Conservation (phyloP, 495 filamentous ascomycete species). For the Barbatosphaeria neglecta region DNA sequence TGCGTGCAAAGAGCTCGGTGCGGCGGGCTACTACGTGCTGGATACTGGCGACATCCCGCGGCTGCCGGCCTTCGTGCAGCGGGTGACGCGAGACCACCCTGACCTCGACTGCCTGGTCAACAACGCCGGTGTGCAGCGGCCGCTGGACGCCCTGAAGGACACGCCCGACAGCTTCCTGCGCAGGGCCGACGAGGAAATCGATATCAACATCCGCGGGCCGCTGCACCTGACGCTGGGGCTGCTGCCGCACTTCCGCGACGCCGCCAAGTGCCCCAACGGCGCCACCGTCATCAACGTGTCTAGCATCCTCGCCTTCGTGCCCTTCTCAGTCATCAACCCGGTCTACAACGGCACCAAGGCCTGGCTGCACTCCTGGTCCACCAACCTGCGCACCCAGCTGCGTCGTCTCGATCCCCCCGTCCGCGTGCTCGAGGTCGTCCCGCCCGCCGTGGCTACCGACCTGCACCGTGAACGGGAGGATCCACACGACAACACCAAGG, state of each 20-base stretch:
- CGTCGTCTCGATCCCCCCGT: constrained; percentile 16
- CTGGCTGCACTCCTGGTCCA: constrained; percentile 36
- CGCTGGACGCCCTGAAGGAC: constrained; percentile 16
- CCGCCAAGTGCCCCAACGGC: background rate
- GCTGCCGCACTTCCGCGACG: constrained; percentile 27
- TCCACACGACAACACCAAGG: constrained; percentile 41
- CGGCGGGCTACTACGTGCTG: constrained; percentile 28
- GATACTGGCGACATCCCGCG: constrained; percentile 23
- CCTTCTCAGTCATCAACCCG: constrained; percentile 31
- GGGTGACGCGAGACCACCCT: constrained; percentile 24
- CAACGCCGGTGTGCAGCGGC: constrained; percentile 20
- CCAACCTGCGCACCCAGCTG: constrained; percentile 34
- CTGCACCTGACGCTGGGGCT: constrained; percentile 34
- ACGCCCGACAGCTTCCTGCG: constrained; percentile 11
- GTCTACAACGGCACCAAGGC: constrained; percentile 40
- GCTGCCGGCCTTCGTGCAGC: constrained; percentile 26
- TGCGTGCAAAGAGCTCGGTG: constrained; percentile 24
- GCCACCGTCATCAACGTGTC: constrained; percentile 35
- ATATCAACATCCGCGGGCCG: constrained; percentile 38
- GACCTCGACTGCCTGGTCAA: constrained; percentile 38
- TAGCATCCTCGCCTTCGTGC: constrained; percentile 31
- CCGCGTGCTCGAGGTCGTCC: constrained; percentile 33
- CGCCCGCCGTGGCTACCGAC: constrained; percentile 35
- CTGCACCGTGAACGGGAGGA: constrained; percentile 36
- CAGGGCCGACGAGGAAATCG: constrained; percentile 36